These are phyloP conservation scores for Pyrenula aspistea DNA, from an alignment of 495 filamentous ascomycete species.

Conservation along the genomic window DNA sequence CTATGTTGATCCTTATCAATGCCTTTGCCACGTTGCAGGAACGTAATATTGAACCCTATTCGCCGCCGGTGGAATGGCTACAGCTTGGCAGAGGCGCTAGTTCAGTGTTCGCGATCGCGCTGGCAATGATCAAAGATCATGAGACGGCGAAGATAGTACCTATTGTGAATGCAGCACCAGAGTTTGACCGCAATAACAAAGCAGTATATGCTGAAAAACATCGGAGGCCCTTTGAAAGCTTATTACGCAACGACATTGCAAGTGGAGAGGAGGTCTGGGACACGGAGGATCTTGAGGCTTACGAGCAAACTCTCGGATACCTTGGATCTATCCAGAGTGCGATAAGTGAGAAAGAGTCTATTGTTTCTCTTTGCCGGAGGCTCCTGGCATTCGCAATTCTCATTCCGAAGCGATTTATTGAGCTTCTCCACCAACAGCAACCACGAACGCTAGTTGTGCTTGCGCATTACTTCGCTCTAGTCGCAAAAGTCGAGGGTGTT, in stretches of 20 bases:
- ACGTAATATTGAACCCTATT: conserved; percentile 18
- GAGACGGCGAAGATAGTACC: conserved; percentile 6
- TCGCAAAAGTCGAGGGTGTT: conserved; percentile 12
- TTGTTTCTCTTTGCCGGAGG: conserved; percentile 13
- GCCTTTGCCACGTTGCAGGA: conserved; percentile 17
- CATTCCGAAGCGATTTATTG: conserved; percentile 15
- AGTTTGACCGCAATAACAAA: conserved; percentile 6
- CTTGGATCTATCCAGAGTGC: conserved; percentile 18
- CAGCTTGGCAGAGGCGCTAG: conserved; percentile 8
- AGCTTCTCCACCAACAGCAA: conserved; percentile 15
- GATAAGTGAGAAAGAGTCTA: conserved; percentile 11
- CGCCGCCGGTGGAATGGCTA: conserved; percentile 25
- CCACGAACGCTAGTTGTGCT: conserved; percentile 33
- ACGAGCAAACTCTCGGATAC: conserved; percentile 18
- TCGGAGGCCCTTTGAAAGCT: conserved; percentile 10
- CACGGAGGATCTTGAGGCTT: conserved; percentile 15
- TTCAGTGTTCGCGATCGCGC: conserved; percentile 10
- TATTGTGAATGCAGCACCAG: conserved; percentile 13
- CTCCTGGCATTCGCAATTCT: conserved; percentile 23
- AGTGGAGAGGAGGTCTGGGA: conserved; percentile 16
- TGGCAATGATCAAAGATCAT: conserved; percentile 8
- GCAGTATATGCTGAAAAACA: conserved; percentile 9
- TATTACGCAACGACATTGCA: conserved; percentile 12
- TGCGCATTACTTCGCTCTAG: conserved; percentile 26
- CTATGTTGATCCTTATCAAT: conserved; percentile 14